Percentiles rank a stretch among this genome's conserved stretches.
phyloP scores from a whole-genome alignment of 1,284 basidiomycete species.

The Irpex sp. region DNA sequence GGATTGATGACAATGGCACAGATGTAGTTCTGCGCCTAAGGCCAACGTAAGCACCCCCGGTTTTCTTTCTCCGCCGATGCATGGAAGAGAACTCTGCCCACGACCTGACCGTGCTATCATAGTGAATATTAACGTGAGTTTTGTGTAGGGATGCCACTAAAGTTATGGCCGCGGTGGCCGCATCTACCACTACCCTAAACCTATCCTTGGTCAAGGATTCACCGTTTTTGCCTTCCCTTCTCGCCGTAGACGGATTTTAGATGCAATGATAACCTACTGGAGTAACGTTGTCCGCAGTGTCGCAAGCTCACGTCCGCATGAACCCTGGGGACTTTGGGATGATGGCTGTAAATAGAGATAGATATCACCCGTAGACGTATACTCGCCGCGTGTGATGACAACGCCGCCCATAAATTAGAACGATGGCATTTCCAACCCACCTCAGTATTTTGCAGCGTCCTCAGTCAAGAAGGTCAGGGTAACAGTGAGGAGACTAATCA shows the following conservation, averaged over 20 bases:
- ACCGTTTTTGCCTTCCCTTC: conserved; percentile 39
- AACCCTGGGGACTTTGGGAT: neutral
- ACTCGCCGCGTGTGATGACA: neutral
- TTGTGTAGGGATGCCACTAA: conserved; percentile 33
- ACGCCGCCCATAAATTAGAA: neutral
- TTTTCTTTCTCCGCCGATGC: neutral
- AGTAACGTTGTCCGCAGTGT: neutral
- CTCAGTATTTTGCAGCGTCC: neutral
- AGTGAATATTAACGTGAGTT: neutral
- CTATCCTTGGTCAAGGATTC: conserved; percentile 35
- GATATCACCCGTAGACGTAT: neutral
- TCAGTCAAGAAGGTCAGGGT: neutral
- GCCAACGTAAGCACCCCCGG: conserved; percentile 22
- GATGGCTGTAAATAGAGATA: neutral
- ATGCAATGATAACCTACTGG: neutral
- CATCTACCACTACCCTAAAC: conserved; percentile 25
- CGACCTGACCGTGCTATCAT: neutral
- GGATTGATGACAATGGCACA: conserved; percentile 29
- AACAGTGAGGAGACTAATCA: neutral
- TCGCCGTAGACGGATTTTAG: conserved; percentile 12
- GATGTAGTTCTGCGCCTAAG: conserved; percentile 35
- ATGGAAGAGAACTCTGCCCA: neutral
- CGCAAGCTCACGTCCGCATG: neutral
- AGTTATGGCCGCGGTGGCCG: conserved; percentile 36
- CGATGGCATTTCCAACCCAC: neutral